Percentiles rank a stretch among this genome's conserved stretches.
Conservation (phyloP, 148 eudicot species). For the Pouteria glomerata region DNA sequence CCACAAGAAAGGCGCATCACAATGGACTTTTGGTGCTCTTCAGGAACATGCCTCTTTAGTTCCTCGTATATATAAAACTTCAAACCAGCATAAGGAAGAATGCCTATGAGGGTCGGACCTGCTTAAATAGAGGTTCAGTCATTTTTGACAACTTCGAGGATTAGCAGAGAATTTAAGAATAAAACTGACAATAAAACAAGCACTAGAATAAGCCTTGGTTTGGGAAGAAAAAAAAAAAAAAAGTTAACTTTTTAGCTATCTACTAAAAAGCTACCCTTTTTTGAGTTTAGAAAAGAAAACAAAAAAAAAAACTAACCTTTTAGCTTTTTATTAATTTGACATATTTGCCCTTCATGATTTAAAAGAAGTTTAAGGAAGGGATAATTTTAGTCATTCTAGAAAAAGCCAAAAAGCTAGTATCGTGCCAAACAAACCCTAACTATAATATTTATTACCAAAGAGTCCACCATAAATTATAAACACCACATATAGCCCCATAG, state of each 20-base stretch:
- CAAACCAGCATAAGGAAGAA: constrained; percentile 96
- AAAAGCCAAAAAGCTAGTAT: no score
- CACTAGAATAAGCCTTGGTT: no score
- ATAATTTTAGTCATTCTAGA: no score
- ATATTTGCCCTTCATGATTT: no score
- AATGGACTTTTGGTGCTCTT: constrained; percentile 83
- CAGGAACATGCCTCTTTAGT: constrained; percentile 87
- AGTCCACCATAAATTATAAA: background rate
- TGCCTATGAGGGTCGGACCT: constrained; percentile 97
- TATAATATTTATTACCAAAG: background rate
- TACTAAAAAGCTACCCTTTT: no score
- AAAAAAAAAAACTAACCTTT: no score
- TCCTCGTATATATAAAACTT: constrained; percentile 96
- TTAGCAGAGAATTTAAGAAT: background rate
- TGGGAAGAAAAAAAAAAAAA: no score
- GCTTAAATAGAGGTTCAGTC: constrained; percentile 15
- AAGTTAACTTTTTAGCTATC: no score
- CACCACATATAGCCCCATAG: background rate
- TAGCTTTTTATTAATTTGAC: no score
- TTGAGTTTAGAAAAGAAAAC: no score
- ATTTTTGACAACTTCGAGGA: background rate
- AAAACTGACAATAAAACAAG: background rate
- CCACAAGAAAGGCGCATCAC: constrained; percentile 90
- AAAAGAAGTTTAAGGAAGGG: no score
- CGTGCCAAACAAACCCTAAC: no score